These are phyloP conservation scores for Monosporozyma aquatica DNA, from an alignment of 805 yeast species.

Conservation along the genomic window DNA sequence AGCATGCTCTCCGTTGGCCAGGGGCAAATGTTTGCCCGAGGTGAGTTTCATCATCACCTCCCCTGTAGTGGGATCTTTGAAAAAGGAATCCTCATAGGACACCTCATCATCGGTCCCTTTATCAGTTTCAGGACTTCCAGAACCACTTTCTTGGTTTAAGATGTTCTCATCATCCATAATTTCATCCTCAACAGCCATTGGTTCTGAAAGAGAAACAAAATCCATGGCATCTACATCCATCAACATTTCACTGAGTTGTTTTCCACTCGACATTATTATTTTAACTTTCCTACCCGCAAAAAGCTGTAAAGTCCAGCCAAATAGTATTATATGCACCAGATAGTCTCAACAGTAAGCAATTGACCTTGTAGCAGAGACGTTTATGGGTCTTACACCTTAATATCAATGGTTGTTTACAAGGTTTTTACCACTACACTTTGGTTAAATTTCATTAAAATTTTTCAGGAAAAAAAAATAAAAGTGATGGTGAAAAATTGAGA, in stretches of 20 bases:
- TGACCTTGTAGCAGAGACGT: no score
- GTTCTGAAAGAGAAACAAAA: slow-evolving; percentile 12
- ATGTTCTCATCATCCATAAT: slow-evolving; percentile 9
- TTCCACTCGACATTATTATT: no score
- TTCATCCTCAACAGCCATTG: slow-evolving; percentile 7
- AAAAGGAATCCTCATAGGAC: slow-evolving; percentile 2
- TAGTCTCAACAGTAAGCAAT: no score
- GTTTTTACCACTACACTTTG: no score
- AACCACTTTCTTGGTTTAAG: not conserved
- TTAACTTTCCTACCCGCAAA: no score
- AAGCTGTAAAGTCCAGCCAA: no score
- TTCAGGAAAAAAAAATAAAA: no score
- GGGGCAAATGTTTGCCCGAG: slow-evolving; percentile 10
- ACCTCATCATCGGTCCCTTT: slow-evolving; percentile 3
- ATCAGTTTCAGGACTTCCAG: not conserved
- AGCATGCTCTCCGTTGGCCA: slow-evolving; percentile 9
- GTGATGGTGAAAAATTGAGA: no score
- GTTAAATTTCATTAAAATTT: no score
- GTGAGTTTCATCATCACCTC: slow-evolving; percentile 18
- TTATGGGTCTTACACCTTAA: no score
- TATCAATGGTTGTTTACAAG: no score
- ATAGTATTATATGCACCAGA: no score
- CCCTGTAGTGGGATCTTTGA: slow-evolving; percentile 17
- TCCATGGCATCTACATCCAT: slow-evolving; percentile 25
- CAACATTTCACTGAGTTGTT: slow-evolving; percentile 9